Base-by-base conservation (phyloP, 345 rosid species). In the Mangifera indica region DNA sequence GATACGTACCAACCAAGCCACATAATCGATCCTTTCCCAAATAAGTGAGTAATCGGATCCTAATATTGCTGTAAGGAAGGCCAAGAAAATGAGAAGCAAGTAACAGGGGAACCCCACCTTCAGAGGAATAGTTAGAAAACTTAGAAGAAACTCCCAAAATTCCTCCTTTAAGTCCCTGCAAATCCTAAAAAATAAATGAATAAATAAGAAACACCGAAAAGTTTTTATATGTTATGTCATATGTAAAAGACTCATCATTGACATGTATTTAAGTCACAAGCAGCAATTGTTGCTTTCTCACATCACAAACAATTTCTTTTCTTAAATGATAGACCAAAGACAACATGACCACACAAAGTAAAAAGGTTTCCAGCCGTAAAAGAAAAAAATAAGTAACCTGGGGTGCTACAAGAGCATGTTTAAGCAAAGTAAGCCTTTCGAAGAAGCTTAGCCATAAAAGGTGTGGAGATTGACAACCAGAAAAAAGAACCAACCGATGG, bases 11-110 rank as follows among this genome's bases (percentile, higher is more conserved):
- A 86, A 63, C 97, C 98, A 18, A 91, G 90, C 93, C 96, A 95
- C 97, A 93, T 93, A 14, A 93, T 89, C 1, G 98, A 81, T 3
- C 98, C 99, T 83, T 93, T 93, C 46, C 97, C 97, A 75, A 86
- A 93, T 3, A 90, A 64, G 44, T 82, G 83, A 1, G 94, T 91
- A 20, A 96, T 93, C 80, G 91, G 97, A 79, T 91, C 97, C 72
- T 93, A 70, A 22, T 97, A 98, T 63, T 87, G 93, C 63, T 96
- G 86, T n/a, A 96, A 77, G 20, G 98, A 96, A 78, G 91, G 63
- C 69, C 8, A 7, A 37, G 9, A 37, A 37, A 37, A 37, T 37
- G 42, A 37, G 7, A 37, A 37, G 42, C 42, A 9, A 37, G 42
- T 9, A 37, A 37, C 42, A 59, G 8, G 20, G n/a, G 52, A 26